These are phyloP conservation scores for Suillus ampliporus DNA, from an alignment of 768 basidiomycete species.

Conservation along the genomic window DNA sequence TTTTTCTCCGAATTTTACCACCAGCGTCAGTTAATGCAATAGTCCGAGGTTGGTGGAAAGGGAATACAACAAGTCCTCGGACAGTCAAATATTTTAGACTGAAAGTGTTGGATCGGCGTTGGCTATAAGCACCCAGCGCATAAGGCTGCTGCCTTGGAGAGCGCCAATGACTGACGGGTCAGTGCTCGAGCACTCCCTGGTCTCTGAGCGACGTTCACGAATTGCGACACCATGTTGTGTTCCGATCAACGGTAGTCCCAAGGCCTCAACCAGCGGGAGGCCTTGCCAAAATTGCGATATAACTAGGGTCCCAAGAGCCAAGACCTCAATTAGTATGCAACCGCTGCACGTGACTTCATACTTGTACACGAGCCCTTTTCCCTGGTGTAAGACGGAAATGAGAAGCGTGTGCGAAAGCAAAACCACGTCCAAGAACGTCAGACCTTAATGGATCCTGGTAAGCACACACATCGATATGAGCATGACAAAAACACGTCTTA, in stretches of 20 bases:
- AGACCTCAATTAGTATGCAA: too few relatives aligned
- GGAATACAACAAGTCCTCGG: background rate
- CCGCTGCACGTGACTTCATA: background rate
- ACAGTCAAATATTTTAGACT: background rate
- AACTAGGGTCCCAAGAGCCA: background rate
- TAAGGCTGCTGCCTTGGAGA: background rate
- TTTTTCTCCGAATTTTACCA: background rate
- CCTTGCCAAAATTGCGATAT: background rate
- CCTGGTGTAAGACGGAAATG: conserved; percentile 3
- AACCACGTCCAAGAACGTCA: background rate
- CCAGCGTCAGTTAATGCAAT: background rate
- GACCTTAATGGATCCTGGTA: background rate
- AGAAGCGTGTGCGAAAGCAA: conserved; percentile 3
- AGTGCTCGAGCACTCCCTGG: background rate
- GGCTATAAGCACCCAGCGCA: background rate
- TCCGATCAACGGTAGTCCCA: background rate
- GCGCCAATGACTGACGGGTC: background rate
- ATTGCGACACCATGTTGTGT: background rate
- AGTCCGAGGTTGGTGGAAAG: background rate
- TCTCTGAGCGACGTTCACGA: background rate
- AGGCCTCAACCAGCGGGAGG: background rate
- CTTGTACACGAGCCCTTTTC: background rate
- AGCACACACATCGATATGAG: background rate
- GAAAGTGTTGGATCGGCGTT: background rate
- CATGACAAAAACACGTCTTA: background rate